Conservation (phyloP, 2,329 filamentous ascomycete genomes). For the Paecilomyces variotii region DNA sequence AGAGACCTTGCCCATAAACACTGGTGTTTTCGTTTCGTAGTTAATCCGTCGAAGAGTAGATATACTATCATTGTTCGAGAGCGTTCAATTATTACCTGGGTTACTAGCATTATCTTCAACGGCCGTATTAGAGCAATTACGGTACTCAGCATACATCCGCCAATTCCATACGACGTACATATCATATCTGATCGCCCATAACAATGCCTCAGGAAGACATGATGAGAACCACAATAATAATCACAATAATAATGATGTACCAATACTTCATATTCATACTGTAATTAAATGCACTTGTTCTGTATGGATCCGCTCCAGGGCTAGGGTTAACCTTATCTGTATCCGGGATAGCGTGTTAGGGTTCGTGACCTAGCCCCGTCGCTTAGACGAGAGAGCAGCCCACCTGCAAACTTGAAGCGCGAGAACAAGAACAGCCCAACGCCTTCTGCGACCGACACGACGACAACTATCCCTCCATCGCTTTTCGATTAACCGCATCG, state of each 20-base stretch:
- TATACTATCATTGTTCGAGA: not conserved
- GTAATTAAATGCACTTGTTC: not conserved
- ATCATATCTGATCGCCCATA: no score
- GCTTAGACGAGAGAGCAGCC: conserved; percentile 36
- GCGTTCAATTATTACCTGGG: no score
- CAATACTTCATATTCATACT: not conserved
- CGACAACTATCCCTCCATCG: conserved; percentile 28
- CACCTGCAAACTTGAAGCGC: conserved; percentile 26
- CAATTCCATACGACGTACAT: no score
- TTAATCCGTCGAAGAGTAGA: not conserved
- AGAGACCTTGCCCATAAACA: not conserved
- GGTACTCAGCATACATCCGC: no score
- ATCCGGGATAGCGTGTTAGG: conserved; percentile 26
- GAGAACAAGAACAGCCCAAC: conserved; percentile 19
- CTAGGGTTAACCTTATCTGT: not conserved
- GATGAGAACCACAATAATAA: no score
- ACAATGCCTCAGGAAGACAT: no score
- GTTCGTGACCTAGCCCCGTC: conserved; percentile 30
- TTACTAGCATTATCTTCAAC: no score
- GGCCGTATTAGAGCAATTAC: no score
- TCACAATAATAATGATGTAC: no score
- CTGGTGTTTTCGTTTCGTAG: not conserved
- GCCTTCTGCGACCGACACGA: conserved; percentile 33
- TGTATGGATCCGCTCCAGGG: not conserved
- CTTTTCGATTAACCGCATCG: conserved; percentile 38